Conservation (phyloP, 139 green algal species). For the Gonium pectorale region DNA sequence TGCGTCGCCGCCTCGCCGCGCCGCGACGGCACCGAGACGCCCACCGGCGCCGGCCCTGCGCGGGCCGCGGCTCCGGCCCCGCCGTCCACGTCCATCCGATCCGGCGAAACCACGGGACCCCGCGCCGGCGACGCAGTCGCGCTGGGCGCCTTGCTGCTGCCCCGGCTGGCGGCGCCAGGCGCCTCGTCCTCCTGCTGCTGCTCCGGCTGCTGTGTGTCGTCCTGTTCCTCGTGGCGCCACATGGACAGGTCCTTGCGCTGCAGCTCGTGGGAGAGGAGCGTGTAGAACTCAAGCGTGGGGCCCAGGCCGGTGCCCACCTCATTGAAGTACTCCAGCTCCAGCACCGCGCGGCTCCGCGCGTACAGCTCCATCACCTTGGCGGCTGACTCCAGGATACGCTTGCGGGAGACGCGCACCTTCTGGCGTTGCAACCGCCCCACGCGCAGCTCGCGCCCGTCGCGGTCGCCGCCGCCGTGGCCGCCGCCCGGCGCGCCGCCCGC, state of each 20-base stretch:
- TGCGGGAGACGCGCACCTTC: slow-evolving; percentile 72
- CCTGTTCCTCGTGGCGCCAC: slow-evolving; percentile 84
- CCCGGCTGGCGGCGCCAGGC: background rate
- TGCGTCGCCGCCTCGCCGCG: slow-evolving; percentile 15
- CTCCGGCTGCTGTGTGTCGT: slow-evolving; percentile 45
- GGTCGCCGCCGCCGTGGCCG: slow-evolving; percentile 38
- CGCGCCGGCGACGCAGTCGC: background rate
- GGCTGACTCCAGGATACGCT: slow-evolving; percentile 89
- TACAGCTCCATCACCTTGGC: slow-evolving; percentile 91
- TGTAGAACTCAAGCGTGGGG: slow-evolving; percentile 99
- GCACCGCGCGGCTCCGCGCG: slow-evolving; percentile 61
- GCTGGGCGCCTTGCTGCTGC: background rate
- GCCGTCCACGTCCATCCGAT: slow-evolving; percentile 21
- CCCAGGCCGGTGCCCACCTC: slow-evolving; percentile 95
- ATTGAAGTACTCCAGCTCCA: slow-evolving; percentile 96
- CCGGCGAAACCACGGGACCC: background rate
- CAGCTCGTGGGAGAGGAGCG: slow-evolving; percentile 93
- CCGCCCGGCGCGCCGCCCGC: slow-evolving; percentile 43
- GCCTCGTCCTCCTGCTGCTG: slow-evolving; percentile 7
- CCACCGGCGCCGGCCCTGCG: background rate
- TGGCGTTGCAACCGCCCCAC: slow-evolving; percentile 90
- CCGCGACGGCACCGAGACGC: slow-evolving; percentile 22
- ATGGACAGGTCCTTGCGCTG: slow-evolving; percentile 82
- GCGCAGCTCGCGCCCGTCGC: slow-evolving; percentile 75
- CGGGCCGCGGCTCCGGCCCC: background rate